Conservation (phyloP, 1,139 yeast species). For the Diutina rugosa region DNA sequence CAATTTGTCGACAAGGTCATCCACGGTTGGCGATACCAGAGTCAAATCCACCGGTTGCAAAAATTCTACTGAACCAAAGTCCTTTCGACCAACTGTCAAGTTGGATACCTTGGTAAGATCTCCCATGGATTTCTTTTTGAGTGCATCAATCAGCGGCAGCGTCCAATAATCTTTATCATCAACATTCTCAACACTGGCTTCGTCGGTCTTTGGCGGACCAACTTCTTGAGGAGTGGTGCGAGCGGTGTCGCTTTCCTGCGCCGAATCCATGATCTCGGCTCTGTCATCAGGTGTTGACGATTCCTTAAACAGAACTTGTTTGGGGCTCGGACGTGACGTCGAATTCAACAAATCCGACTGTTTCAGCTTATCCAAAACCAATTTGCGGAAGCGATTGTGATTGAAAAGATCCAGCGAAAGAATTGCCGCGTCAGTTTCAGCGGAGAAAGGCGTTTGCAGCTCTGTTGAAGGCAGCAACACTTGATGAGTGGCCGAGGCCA, state of each 20-base stretch:
- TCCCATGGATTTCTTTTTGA: slow-evolving; percentile 44
- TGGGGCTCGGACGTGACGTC: slow-evolving; percentile 8
- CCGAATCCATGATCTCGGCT: background rate
- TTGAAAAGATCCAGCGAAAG: slow-evolving; percentile 62
- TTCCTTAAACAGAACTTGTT: slow-evolving; percentile 24
- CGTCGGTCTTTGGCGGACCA: background rate
- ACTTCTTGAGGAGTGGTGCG: background rate
- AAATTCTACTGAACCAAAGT: slow-evolving; percentile 69
- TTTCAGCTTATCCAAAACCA: slow-evolving; percentile 30
- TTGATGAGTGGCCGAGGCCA: slow-evolving; percentile 3
- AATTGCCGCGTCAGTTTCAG: slow-evolving; percentile 50
- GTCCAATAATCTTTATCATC: slow-evolving; percentile 73
- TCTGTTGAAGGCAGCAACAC: slow-evolving; percentile 11
- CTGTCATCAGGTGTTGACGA: background rate
- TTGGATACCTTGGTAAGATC: slow-evolving; percentile 53
- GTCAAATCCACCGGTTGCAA: slow-evolving; percentile 75
- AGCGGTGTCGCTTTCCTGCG: background rate
- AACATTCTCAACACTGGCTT: slow-evolving; percentile 20
- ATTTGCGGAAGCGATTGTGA: slow-evolving; percentile 39
- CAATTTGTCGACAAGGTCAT: slow-evolving; percentile 53
- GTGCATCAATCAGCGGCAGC: slow-evolving; percentile 57
- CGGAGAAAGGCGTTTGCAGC: slow-evolving; percentile 6
- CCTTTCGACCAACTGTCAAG: slow-evolving; percentile 70
- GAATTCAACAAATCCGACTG: slow-evolving; percentile 14
- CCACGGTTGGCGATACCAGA: slow-evolving; percentile 31